These are phyloP conservation scores for Pilatotrama ljubarskyi DNA, from an alignment of 768 basidiomycete species.

Conservation along the genomic window DNA sequence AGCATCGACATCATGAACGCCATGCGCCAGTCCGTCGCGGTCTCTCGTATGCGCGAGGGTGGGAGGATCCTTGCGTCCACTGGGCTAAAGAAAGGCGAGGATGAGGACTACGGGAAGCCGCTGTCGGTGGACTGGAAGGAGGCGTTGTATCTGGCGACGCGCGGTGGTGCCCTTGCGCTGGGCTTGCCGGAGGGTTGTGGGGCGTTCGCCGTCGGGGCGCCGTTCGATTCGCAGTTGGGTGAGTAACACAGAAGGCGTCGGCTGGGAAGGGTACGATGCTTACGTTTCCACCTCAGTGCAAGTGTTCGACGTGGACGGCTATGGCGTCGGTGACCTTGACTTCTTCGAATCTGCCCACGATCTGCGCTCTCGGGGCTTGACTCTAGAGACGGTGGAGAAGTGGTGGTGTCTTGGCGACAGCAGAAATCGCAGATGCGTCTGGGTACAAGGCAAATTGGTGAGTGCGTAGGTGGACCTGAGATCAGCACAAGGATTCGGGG, in stretches of 20 bases:
- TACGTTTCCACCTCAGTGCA: conserved; percentile 6
- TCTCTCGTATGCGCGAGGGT: conserved; percentile 70
- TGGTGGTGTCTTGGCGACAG: conserved; percentile 88
- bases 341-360: conserved; percentile 50
- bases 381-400: conserved; percentile 68
- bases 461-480: background rate
- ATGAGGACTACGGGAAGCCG: conserved; percentile 18
- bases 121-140: conserved; percentile 80
- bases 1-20: conserved; percentile 71
- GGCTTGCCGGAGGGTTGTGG: conserved; percentile 51
- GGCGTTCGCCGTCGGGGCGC: conserved; percentile 56
- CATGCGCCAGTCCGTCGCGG: conserved; percentile 78
- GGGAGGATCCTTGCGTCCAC: conserved; percentile 31
- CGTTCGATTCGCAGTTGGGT: conserved; percentile 81
- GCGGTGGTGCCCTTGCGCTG: conserved; percentile 74
- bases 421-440: conserved; percentile 65
- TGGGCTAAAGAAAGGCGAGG: conserved; percentile 3
- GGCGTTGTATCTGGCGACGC: conserved; percentile 76
- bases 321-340: conserved; percentile 66
- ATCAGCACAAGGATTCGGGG: too few species aligned
- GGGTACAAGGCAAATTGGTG: conserved; percentile 65
- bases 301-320: conserved; percentile 20
- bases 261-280: background rate
- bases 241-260: conserved; percentile 31
- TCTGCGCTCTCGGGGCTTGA: conserved; percentile 25